A percentile compares a stretch with the other conserved stretches of the same genome.
Evolutionary conservation across 371 early-diverging fungal genomes (phyloP).

Genomic region (Basidiobolus meristosporus): DNA sequence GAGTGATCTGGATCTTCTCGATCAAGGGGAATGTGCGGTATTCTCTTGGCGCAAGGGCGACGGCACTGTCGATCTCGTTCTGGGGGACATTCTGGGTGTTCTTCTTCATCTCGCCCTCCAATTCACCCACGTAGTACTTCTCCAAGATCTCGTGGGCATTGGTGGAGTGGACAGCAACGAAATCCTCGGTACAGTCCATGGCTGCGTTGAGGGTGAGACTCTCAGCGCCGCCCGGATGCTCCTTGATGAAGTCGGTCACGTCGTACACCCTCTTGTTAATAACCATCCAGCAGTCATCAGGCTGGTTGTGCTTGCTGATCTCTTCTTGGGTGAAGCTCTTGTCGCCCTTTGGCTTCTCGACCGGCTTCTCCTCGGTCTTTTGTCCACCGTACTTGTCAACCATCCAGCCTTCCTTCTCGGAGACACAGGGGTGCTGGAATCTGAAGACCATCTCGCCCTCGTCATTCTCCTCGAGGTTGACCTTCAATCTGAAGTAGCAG

Average conservation of each 20-base stretch:
- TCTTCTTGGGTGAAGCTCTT: slow-evolving; percentile 38
- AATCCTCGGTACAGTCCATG: slow-evolving; percentile 68
- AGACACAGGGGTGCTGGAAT: slow-evolving; percentile 27
- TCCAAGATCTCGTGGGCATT: slow-evolving; percentile 51
- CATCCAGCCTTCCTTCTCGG: slow-evolving; percentile 17
- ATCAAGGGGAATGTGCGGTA: slow-evolving; percentile 15
- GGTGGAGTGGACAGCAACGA: slow-evolving; percentile 70
- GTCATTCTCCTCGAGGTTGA: slow-evolving; percentile 9
- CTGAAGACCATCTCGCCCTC: slow-evolving; percentile 6
- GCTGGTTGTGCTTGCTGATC: slow-evolving; percentile 53
- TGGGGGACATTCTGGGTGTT: slow-evolving; percentile 1
- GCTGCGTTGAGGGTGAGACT: slow-evolving; percentile 50
- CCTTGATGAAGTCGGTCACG: slow-evolving; percentile 63
- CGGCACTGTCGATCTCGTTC: background rate
- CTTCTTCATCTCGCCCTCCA: slow-evolving; percentile 8
- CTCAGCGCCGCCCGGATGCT: slow-evolving; percentile 84
- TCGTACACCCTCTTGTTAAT: slow-evolving; percentile 75
- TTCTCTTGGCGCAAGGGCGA: slow-evolving; percentile 12
- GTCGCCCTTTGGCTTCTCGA: background rate
- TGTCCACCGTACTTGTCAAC: slow-evolving; percentile 16
- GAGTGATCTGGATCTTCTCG: slow-evolving; percentile 12
- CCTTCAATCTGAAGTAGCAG: slow-evolving; percentile 32
- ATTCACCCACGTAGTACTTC: slow-evolving; percentile 36
- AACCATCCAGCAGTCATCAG: slow-evolving; percentile 78
- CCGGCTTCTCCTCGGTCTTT: background rate